Evolutionary conservation across 2,329 filamentous ascomycete genomes (phyloP).

Genomic region (Geosmithia morbida): DNA sequence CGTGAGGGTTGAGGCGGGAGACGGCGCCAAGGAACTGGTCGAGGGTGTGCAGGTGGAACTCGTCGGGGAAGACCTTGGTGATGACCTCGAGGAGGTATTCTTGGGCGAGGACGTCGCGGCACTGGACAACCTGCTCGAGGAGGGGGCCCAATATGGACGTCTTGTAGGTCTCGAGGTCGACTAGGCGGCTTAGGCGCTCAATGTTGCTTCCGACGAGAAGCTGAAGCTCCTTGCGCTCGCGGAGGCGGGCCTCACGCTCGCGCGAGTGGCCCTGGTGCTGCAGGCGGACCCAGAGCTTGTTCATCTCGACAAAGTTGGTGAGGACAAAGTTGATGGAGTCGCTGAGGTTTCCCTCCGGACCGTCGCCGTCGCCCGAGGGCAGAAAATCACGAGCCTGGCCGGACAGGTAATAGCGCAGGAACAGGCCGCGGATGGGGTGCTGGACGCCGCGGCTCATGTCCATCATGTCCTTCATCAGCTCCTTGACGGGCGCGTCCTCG

Average conservation of each 20-base stretch:
- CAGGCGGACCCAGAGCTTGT: conserved; percentile 95
- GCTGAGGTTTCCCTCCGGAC: conserved; percentile 87
- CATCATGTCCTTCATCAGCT: conserved; percentile 99
- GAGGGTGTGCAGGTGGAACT: conserved; percentile 93
- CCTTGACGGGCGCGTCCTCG: conserved; percentile 94
- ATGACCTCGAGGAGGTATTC: conserved; percentile 97
- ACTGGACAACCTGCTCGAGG: conserved; percentile 94
- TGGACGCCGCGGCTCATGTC: conserved; percentile 98
- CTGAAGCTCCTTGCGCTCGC: conserved; percentile 90
- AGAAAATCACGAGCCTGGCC: conserved; percentile 87
- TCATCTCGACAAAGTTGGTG: conserved; percentile 99
- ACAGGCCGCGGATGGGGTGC: conserved; percentile 88
- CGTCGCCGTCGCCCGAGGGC: conserved; percentile 69
- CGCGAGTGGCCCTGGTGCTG: conserved; percentile 96
- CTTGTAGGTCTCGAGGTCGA: conserved; percentile 91
- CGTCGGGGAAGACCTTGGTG: conserved; percentile 96
- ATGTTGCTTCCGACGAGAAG: conserved; percentile 93
- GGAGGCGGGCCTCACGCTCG: conserved; percentile 83
- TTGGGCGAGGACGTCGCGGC: conserved; percentile 88
- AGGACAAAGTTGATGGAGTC: conserved; percentile 97
- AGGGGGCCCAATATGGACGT: conserved; percentile 76
- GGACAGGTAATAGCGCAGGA: conserved; percentile 89
- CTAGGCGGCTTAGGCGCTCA: conserved; percentile 84
- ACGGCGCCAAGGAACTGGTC: conserved; percentile 92
- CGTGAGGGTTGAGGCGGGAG: conserved; percentile 82